Percentiles rank a stretch among this genome's conserved stretches.
These are phyloP conservation scores for Claviceps pusilla DNA, from an alignment of 2,329 filamentous ascomycete species.

Conservation along the genomic window DNA sequence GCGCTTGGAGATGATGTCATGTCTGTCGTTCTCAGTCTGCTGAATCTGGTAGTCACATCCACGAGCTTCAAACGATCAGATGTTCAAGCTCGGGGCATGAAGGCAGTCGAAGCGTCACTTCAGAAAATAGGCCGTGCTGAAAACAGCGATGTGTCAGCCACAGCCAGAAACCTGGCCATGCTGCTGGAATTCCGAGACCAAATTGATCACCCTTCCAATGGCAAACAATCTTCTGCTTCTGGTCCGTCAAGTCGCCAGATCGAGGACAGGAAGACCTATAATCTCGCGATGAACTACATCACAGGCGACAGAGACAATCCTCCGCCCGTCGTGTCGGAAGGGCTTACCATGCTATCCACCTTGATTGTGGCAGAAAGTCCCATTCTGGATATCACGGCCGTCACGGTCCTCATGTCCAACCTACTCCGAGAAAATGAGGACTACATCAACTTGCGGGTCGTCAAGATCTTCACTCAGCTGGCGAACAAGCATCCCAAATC, in stretches of 20 bases:
- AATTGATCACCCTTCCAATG: slow-evolving; percentile 28
- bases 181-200: slow-evolving; percentile 42
- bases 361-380: slow-evolving; percentile 41
- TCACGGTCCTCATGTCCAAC: slow-evolving; percentile 47
- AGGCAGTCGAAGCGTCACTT: slow-evolving; percentile 34
- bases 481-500: slow-evolving; percentile 47
- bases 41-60: slow-evolving; percentile 45
- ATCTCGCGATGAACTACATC: slow-evolving; percentile 49
- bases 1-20: slow-evolving; percentile 32
- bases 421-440: slow-evolving; percentile 53
- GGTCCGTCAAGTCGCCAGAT: slow-evolving; percentile 31
- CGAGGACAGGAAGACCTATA: slow-evolving; percentile 48
- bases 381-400: slow-evolving; percentile 50
- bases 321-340: slow-evolving; percentile 51
- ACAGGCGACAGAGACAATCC: slow-evolving; percentile 42
- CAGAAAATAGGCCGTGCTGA: slow-evolving; percentile 23
- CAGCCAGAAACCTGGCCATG: slow-evolving; percentile 40
- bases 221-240: slow-evolving; percentile 18
- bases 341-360: slow-evolving; percentile 42
- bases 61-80: slow-evolving; percentile 38
- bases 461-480: slow-evolving; percentile 49
- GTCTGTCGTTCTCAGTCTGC: slow-evolving; percentile 41
- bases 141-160: slow-evolving; percentile 31
- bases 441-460: slow-evolving; percentile 54
- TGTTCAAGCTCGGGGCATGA: slow-evolving; percentile 26